phyloP scores from a whole-genome alignment of 2,329 filamentous ascomycete genomes.

The Dothiorella sarmentorum region DNA sequence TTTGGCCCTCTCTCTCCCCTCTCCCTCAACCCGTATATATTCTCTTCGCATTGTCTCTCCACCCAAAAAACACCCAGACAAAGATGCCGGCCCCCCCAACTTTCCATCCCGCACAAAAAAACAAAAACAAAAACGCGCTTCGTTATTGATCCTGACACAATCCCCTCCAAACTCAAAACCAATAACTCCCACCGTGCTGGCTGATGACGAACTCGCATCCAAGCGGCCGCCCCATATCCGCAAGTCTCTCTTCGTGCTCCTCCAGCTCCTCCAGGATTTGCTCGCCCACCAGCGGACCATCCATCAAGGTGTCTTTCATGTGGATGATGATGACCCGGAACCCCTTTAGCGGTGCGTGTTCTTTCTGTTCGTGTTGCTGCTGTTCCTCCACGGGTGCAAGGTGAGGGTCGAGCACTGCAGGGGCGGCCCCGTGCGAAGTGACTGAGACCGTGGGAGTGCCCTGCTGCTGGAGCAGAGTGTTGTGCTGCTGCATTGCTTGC shows the following conservation, averaged over 20 bases:
- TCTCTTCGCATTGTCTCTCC: no score
- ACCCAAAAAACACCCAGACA: neutral
- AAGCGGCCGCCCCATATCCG: constrained; percentile 53
- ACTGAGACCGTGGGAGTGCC: neutral
- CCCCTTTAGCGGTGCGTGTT: constrained; percentile 57
- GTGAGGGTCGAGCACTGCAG: neutral
- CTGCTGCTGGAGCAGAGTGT: neutral
- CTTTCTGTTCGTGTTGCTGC: neutral
- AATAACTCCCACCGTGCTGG: constrained; percentile 58
- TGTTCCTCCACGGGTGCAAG: neutral
- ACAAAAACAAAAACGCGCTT: no score
- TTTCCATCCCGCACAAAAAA: no score
- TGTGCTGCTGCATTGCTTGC: neutral
- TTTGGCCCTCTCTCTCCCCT: no score
- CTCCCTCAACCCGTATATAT: no score
- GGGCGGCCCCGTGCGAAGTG: neutral
- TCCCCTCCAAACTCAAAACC: no score
- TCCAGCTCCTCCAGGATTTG: constrained; percentile 67
- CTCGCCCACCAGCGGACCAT: constrained; percentile 63
- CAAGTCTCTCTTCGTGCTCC: constrained; percentile 54
- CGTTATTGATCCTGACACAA: no score
- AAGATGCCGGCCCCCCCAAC: no score
- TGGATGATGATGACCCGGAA: constrained; percentile 87
- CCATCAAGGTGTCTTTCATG: constrained; percentile 79
- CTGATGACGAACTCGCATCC: constrained; percentile 80